These are phyloP conservation scores for Pseudopediastrum boryanum DNA, from an alignment of 139 green algal genomes.

Conservation along the genomic window DNA sequence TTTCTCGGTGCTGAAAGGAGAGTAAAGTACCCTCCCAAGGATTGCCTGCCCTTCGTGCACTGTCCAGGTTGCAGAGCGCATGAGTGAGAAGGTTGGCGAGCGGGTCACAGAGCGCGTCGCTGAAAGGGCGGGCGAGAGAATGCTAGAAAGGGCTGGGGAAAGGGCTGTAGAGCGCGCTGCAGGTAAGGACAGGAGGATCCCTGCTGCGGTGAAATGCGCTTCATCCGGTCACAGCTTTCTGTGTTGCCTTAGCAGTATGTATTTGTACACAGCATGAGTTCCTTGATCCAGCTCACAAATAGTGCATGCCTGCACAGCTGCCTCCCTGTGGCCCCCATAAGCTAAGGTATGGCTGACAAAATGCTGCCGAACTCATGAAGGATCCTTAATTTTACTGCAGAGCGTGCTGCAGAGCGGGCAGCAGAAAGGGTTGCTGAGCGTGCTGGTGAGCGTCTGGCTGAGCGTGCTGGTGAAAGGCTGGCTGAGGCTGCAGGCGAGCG, in stretches of 20 bases:
- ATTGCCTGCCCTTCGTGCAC: neutral
- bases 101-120: slow-evolving; percentile 3
- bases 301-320: too few species aligned
- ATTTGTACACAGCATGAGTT: too few species aligned
- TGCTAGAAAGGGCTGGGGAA: slow-evolving; percentile 9
- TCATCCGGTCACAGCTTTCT: too few species aligned
- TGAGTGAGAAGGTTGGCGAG: slow-evolving; percentile 5
- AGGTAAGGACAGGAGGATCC: neutral
- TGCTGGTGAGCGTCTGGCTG: slow-evolving; percentile 9
- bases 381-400: neutral
- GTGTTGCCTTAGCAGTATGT: too few species aligned
- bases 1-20: neutral
- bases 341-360: too few species aligned
- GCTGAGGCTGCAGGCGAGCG: slow-evolving; percentile 11
- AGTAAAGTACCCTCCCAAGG: neutral
- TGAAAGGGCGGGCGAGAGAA: neutral
- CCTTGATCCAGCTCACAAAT: too few species aligned
- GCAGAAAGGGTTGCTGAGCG: slow-evolving; percentile 13
- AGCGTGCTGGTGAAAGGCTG: slow-evolving; percentile 23
- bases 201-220: neutral
- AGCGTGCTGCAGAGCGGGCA: neutral
- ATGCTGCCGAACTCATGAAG: too few species aligned
- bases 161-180: slow-evolving; percentile 19
- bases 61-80: slow-evolving; percentile 30
- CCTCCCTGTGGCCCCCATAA: too few species aligned